Evolutionary conservation across 352 stramenopile species (phyloP), one percentile per base, ranked within the genome.

Genomic region (Phytopythium litorale): DNA sequence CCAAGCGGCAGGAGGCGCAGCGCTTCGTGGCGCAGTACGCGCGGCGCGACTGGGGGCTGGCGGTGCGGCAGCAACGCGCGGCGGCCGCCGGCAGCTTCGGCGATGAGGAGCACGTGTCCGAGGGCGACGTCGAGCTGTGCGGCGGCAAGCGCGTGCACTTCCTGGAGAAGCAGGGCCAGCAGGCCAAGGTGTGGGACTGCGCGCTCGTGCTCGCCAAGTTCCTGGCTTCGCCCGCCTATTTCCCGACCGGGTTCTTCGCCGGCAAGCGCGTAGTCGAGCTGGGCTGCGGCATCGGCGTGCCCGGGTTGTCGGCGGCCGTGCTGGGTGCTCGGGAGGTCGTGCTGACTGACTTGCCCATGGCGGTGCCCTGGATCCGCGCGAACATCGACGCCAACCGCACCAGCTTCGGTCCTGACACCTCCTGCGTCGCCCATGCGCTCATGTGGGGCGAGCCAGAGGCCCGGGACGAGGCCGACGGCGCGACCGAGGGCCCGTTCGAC

Each of bases 121-220:
- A 77, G 30, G 73, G 65, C 52, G 16, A 56, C 13, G 50, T 87
- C 7, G 49, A 65, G 50, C 68, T 87, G 16, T 56, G 54, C 30
- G 43, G 28, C 12, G 61, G 60, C 42, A 65, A 58, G 25, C 35
- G 60, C 11, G 59, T 87, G 18, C 53, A 65, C 8, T 87, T 84
- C 56, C 60, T 71, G 33, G 77, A 87, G 67, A 76, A 81, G 51
- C 71, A 84, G 55, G 77, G 77, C 9, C 77, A 87, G 51, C 77
- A 87, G 52, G 75, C 75, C 54, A 81, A 83, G 42, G 77, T 87
- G 4, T 87, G 77, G 77, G 77, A 87, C 49, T 87, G 77, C 33
- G 77, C 77, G 28, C 59, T 87, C 28, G 73, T 87, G 54, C 55
- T 87, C 43, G 71, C 77, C 58, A 81, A 79, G 63, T 82, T 87